Evolutionary conservation across 192 early-diverging fungal genomes (phyloP), one percentile per base, ranked within the genome.

Genomic region (Coemansia sp.): DNA sequence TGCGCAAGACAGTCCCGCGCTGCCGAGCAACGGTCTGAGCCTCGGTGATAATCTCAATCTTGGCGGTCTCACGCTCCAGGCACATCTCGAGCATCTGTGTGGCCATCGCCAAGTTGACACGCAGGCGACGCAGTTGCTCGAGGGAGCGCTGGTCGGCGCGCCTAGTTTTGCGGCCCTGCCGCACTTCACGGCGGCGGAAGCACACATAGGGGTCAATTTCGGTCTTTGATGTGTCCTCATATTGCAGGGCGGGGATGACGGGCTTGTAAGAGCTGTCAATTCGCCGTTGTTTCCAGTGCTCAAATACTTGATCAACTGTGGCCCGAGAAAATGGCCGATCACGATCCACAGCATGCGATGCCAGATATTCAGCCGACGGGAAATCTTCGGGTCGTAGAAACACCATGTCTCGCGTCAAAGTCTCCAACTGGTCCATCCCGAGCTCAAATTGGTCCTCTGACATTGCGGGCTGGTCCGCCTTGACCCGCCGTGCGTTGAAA

Each of bases 161-260:
- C 51, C 95, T 77, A 3, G 94, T 94, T 73, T 96, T 97, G 40
- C 96, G 91, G 27, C 94, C 77, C 24, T 89, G 87, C 70, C 93
- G 93, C 63, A 95, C 89, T 77, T 99, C 97, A 65, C 97, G 91
- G 52, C 93, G 92, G 61, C 97, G 92, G 87, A 99, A 99, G 75
- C 97, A 99, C 22, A 97, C 90, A 76, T 97, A 99, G 13, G 97
- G 95, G 74, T 98, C 93, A 33, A 85, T 84, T 67, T 98, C 96
- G 47, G 90, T 80, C 51, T 88, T 87, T 7, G 82, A 67, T 31
- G 84, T 79, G 27, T 94, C 90, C 60, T 94, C 93, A 62, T 80
- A 85, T 82, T 88, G 84, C 18, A 85, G 69, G 7, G 47, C 44
- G 12, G 80, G 63, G 36, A 75, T 74, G 27, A 86, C 66, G 2